A percentile compares a stretch with the other conserved stretches of the same genome.
Conservation (phyloP, 1,139 yeast genomes). For the Protomyces pachydermus region DNA sequence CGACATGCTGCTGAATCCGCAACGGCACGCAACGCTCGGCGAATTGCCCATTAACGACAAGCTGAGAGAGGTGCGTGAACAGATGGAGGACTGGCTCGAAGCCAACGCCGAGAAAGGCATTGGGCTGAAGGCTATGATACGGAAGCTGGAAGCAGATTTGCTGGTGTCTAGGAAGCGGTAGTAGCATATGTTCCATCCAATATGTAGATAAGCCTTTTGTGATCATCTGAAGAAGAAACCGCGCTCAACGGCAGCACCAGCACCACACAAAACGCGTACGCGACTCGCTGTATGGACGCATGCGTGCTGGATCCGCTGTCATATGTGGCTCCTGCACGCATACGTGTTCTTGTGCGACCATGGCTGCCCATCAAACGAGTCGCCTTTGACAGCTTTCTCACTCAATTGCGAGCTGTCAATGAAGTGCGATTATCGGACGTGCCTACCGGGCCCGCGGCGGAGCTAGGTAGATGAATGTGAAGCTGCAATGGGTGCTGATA, state of each 20-base stretch:
- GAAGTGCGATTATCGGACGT: conserved; percentile 27
- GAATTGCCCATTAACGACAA: conserved; percentile 45
- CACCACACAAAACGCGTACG: not conserved
- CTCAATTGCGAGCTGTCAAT: not conserved
- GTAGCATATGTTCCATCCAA: not conserved
- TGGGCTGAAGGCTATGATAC: conserved; percentile 27
- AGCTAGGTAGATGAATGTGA: not conserved
- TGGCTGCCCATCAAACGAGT: conserved; percentile 10
- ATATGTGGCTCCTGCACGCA: conserved; percentile 24
- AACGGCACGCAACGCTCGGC: conserved; percentile 34
- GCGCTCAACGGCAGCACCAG: too few relatives aligned
- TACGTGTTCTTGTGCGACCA: conserved; percentile 20
- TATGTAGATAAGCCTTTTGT: too few relatives aligned
- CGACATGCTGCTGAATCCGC: conserved; percentile 59
- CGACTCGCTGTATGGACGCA: conserved; percentile 41
- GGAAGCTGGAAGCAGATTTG: conserved; percentile 16
- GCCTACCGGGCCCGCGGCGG: not conserved
- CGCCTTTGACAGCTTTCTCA: conserved; percentile 5
- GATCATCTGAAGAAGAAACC: too few relatives aligned
- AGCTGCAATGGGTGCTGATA: not conserved
- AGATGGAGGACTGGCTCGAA: conserved; percentile 48
- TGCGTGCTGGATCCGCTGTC: conserved; percentile 28
- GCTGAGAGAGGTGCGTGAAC: conserved; percentile 42
- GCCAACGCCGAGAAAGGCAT: conserved; percentile 32
- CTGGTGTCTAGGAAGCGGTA: conserved; percentile 4